Evolutionary conservation across 75 land plant genomes (phyloP), one percentile per base, ranked within the genome.

Genomic region (Pinus taeda): DNA sequence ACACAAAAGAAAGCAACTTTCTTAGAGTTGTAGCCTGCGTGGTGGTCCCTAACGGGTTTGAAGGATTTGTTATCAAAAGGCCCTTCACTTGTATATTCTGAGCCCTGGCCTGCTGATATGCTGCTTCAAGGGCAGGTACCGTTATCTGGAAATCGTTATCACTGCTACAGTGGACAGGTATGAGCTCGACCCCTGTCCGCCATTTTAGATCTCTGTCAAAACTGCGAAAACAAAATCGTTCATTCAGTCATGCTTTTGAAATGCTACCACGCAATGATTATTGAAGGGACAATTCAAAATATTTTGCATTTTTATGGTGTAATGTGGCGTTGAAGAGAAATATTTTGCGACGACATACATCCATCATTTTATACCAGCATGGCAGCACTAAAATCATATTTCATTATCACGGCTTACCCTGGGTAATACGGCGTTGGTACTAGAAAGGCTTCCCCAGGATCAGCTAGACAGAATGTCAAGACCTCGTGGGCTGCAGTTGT

Each of bases 341-440:
- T 33, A 33, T 33, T 33, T 33, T 33, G 33, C 1, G 33, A 1
- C 2, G 1, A 1, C 33, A 33, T 33, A 33, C 2, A 33, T 33
- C 33, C 33, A 33, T 33, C 0, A 33, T 33, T 33, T 33, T 33
- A 33, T 33, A 33, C 33, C 1, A 33, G 33, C 33, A 33, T 33
- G 33, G 33, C 1, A 33, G 33, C 33, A 33, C 33, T 33, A 33
- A 33, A 33, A 33, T 33, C 33, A 33, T 33, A 33, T 33, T 33
- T 33, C 33, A 33, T 33, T 2, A 33, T 33, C 33, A 6, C 9
- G 5, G 49, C 1, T 55, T 86, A 91, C 93, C 90, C 93, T 71
- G 91, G 91, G 74, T 91, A 91, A 75, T 91, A 90, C 33, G 95
- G 92, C 21, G 95, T 81, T 21, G 95, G 95, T 30, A 90, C 82